Evolutionary conservation across 768 basidiomycete species (phyloP), one percentile per base, ranked within the genome.

Genomic region (Pisolithus marmoratus): DNA sequence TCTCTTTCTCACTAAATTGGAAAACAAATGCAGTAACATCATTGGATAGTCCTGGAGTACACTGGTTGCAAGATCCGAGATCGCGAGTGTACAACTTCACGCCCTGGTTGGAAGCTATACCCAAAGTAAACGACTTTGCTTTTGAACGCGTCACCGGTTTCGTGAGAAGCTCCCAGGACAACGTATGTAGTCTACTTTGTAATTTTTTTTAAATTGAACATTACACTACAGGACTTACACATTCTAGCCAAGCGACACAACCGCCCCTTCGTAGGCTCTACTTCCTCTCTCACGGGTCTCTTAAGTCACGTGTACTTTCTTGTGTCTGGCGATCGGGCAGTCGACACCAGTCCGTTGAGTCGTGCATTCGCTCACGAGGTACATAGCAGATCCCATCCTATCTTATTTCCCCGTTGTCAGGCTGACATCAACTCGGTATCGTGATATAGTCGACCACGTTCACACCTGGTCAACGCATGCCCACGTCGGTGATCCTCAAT

Each of bases 231-330:
- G 86, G 87, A 90, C 51, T 70, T 95, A 9, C 73, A 74, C 54
- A 59, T 61, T 9, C 69, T 95, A 14, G 86, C 88, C 2, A 73
- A 77, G 57, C 65, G 70, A 40, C 74, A 89, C 54, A 68, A 76
- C 0, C 78, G 79, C 40, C 72, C 61, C 24, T 96, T 89, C 63
- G 80, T 81, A 2, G 95, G 94, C 4, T 94, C 91, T 3, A 98
- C 94, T 0, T 95, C 93, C 8, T 93, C 91, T 1, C 67, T 96
- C 48, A 85, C 91, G 0, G 84, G 87, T 34, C 82, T 94, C 60
- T 74, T 96, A 40, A 76, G 82, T 41, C 93, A 97, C 45, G 81
- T 95, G 17, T 98, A 96, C 64, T 91, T 92, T 62, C 75, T 93
- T 17, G 73, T 96, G 5, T 93, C 90, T 22, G 80, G 79, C 19